Evolutionary conservation across 495 filamentous ascomycete species (phyloP).

Genomic region (Bryoglossum gracile): DNA sequence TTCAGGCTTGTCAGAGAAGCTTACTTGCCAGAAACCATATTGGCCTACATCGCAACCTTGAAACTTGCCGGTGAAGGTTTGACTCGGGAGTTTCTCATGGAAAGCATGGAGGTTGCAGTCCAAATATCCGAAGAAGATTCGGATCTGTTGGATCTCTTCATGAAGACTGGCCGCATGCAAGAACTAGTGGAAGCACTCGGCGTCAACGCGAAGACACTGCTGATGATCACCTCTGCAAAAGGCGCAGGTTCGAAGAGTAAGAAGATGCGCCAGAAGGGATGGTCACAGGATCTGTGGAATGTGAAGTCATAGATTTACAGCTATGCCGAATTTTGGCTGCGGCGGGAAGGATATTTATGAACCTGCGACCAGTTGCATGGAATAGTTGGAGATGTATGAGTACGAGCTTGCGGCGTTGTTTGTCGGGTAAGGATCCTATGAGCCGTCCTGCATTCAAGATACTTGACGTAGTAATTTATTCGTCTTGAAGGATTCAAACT

Average conservation of each 20-base stretch:
- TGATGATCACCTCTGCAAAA: conserved; percentile 45
- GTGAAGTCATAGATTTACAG: conserved; percentile 15
- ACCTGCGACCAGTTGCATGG: too few species aligned
- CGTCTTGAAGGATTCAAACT: too few species aligned
- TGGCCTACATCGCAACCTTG: conserved; percentile 71
- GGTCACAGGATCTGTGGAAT: conserved; percentile 44
- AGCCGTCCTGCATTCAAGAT: too few species aligned
- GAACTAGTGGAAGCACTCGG: conserved; percentile 74
- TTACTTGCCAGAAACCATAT: conserved; percentile 74
- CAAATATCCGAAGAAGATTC: conserved; percentile 56
- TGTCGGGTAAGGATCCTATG: too few species aligned
- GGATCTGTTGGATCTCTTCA: conserved; percentile 58
- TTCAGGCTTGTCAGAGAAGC: conserved; percentile 53
- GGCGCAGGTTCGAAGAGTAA: conserved; percentile 37
- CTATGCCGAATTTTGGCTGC: too few species aligned
- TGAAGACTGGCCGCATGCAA: conserved; percentile 58
- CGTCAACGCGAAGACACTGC: conserved; percentile 62
- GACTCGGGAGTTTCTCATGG: conserved; percentile 55
- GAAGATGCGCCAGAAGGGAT: conserved; percentile 46
- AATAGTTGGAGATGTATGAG: too few species aligned
- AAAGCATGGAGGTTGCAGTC: conserved; percentile 71
- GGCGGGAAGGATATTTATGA: too few species aligned
- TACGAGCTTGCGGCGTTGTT: too few species aligned
- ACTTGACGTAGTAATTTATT: too few species aligned
- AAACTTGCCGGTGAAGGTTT: conserved; percentile 60